These are phyloP conservation scores for Penicillium manginii DNA, from an alignment of 495 filamentous ascomycete species.

Conservation along the genomic window DNA sequence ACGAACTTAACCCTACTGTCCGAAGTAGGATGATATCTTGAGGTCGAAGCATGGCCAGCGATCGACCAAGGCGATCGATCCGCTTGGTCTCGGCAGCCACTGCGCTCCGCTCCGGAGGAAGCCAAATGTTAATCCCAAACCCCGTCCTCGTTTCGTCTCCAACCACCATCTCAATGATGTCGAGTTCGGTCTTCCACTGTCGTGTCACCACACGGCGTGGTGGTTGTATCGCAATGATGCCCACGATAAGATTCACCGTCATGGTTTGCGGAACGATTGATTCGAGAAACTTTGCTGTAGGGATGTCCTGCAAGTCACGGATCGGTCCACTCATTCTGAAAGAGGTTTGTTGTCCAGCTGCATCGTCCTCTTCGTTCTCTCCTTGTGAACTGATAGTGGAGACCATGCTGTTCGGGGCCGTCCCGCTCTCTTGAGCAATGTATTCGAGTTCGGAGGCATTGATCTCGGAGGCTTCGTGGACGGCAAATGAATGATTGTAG, in stretches of 20 bases:
- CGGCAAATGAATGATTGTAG: constrained; percentile 72
- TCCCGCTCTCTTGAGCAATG: constrained; percentile 32
- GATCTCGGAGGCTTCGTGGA: constrained; percentile 55
- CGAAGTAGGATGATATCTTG: constrained; percentile 76
- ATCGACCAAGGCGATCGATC: constrained; percentile 37
- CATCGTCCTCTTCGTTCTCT: constrained; percentile 26
- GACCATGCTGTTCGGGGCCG: constrained; percentile 28
- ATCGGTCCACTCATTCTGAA: constrained; percentile 42
- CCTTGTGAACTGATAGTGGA: constrained; percentile 18
- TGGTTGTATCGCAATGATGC: constrained; percentile 70
- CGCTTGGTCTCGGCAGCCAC: constrained; percentile 26
- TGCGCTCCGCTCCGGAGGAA: constrained; percentile 40
- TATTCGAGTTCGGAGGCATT: constrained; percentile 32
- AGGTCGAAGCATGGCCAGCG: constrained; percentile 57
- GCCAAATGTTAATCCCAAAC: constrained; percentile 85
- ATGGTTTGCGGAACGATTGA: constrained; percentile 79
- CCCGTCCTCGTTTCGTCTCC: constrained; percentile 85
- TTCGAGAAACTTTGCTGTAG: constrained; percentile 65
- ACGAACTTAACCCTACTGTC: constrained; percentile 76
- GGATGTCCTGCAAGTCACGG: constrained; percentile 71
- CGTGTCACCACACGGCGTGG: constrained; percentile 62
- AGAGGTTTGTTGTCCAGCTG: constrained; percentile 8
- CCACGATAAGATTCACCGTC: constrained; percentile 76
- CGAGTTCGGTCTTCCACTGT: constrained; percentile 52
- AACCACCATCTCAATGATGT: constrained; percentile 77